phyloP scores from a whole-genome alignment of 768 basidiomycete species.

The Gyrodon lividus region DNA sequence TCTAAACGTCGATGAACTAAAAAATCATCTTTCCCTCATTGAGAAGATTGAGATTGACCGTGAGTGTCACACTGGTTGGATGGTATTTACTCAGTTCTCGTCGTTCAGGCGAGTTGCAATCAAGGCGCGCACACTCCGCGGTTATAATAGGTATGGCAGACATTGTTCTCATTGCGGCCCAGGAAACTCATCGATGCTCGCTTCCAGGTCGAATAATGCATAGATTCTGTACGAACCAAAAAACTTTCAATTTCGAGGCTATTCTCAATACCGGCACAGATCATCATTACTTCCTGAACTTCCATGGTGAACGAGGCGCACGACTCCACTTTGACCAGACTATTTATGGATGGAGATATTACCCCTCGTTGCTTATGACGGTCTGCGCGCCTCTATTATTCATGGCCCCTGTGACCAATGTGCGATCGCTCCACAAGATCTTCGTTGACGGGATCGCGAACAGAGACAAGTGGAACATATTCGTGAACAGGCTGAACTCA shows the following conservation, averaged over 20 bases:
- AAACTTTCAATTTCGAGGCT: not conserved
- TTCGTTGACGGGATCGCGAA: constrained; percentile 49
- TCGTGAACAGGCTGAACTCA: constrained; percentile 42
- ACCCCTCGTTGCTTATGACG: constrained; percentile 37
- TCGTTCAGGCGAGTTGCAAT: constrained; percentile 12
- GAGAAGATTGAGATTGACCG: constrained; percentile 15
- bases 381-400: constrained; percentile 46
- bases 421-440: constrained; percentile 44
- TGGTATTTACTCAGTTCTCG: not conserved
- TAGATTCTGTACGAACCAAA: constrained; percentile 21
- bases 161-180: not conserved
- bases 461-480: constrained; percentile 42
- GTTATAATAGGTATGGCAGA: constrained; percentile 21
- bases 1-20: constrained; percentile 17
- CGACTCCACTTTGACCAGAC: constrained; percentile 38
- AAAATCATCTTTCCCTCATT: constrained; percentile 5
- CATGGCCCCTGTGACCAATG: constrained; percentile 47
- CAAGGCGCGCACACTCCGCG: constrained; percentile 14
- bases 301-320: constrained; percentile 42
- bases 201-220: constrained; percentile 32
- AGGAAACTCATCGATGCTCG: constrained; percentile 4
- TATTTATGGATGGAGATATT: constrained; percentile 26
- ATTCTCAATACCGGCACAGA: constrained; percentile 24
- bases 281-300: constrained; percentile 38
- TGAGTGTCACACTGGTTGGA: constrained; percentile 4